phyloP scores from a whole-genome alignment of 148 eudicot species.

The Fagopyrum homotropicum region DNA sequence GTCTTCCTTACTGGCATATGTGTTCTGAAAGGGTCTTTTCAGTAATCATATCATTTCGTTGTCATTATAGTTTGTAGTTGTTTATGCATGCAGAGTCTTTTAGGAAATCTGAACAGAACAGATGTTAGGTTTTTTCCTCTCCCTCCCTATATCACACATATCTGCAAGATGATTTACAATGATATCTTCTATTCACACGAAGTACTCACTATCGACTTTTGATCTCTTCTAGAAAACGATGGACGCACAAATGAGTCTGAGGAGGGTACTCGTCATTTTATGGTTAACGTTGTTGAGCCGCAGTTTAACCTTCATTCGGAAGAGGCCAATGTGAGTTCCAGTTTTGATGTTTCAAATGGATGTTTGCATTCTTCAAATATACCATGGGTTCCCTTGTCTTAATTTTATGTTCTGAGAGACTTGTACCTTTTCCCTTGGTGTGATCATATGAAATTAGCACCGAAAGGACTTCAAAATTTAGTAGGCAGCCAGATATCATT shows the following conservation, averaged over 20 bases:
- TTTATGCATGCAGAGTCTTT: not conserved
- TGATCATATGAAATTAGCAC: not conserved
- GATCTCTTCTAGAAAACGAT: constrained; percentile 43
- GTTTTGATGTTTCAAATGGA: not conserved
- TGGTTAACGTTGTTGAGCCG: constrained; percentile 99
- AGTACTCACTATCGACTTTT: not conserved
- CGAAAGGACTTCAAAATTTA: not conserved
- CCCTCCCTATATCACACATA: not conserved
- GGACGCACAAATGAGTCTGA: constrained; percentile 52
- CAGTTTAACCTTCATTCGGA: constrained; percentile 99
- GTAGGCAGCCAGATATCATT: not conserved
- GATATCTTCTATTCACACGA: not conserved
- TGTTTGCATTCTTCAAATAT: not conserved
- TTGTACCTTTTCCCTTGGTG: constrained; percentile 5
- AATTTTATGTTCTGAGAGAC: not conserved
- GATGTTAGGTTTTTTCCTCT: not conserved
- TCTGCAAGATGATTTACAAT: not conserved
- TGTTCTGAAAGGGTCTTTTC: too few species aligned
- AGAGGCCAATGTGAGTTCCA: constrained; percentile 86
- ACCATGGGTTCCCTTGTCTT: not conserved
- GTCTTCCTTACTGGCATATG: not conserved
- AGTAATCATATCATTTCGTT: not conserved
- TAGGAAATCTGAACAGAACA: not conserved
- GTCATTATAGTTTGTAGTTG: not conserved
- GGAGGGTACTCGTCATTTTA: constrained; percentile 96